phyloP scores from a whole-genome alignment of 2,329 filamentous ascomycete genomes.

The Neofusicoccum ribis region DNA sequence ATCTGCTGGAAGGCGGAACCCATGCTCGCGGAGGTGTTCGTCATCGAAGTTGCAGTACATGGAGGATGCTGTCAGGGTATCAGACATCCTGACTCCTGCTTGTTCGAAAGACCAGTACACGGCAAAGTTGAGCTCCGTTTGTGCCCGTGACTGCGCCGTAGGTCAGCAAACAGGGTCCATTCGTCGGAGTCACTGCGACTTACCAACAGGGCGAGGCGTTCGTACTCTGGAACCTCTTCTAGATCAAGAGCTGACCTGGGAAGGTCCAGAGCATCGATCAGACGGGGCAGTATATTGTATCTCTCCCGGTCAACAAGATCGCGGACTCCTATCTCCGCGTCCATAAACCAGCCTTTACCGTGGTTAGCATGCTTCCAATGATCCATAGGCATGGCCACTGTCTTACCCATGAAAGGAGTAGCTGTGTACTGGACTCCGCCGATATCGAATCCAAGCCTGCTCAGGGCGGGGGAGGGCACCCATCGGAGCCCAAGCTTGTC shows the following conservation, averaged over 20 bases:
- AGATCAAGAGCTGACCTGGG: slow-evolving; percentile 14
- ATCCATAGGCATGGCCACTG: too few relatives aligned
- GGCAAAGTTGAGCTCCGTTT: slow-evolving; percentile 31
- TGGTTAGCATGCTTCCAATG: not conserved
- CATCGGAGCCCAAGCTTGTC: slow-evolving; percentile 29
- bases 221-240: slow-evolving; percentile 29
- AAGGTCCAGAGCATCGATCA: slow-evolving; percentile 25
- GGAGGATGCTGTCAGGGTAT: slow-evolving; percentile 29
- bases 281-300: slow-evolving; percentile 29
- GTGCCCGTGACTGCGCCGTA: slow-evolving; percentile 23
- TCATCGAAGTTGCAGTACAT: slow-evolving; percentile 29
- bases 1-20: slow-evolving; percentile 29
- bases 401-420: slow-evolving; percentile 27
- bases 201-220: slow-evolving; percentile 23
- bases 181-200: not conserved
- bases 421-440: slow-evolving; percentile 31
- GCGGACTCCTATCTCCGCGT: slow-evolving; percentile 33
- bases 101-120: slow-evolving; percentile 28
- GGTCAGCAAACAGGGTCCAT: not conserved
- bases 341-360: slow-evolving; percentile 31
- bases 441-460: slow-evolving; percentile 31
- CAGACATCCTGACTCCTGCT: slow-evolving; percentile 27
- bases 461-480: slow-evolving; percentile 29
- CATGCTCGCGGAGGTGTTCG: slow-evolving; percentile 25
- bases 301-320: slow-evolving; percentile 30